Evolutionary conservation across 2,329 filamentous ascomycete genomes (phyloP), one percentile per base, ranked within the genome.

Genomic region (Hysterium pulicare): DNA sequence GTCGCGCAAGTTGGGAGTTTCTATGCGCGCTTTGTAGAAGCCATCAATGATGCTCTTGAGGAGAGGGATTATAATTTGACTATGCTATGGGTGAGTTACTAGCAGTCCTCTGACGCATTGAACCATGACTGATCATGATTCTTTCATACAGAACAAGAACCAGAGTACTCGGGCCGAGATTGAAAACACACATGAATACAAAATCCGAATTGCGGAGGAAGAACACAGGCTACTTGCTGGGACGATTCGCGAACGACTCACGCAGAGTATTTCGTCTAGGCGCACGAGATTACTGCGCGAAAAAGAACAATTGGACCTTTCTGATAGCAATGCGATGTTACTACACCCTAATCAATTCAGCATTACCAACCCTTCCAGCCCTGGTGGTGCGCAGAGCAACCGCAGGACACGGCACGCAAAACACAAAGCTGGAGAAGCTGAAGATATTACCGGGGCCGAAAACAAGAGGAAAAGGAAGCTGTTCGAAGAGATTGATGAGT

Each of bases 21-120:
- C 60, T 96, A 95, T 65, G 78, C 84, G 45, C 83, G 88, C 53
- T 97, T 94, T 71, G 82, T 93, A 16, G 81, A 88, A 53, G 83
- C 91, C 48, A 80, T 96, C 41, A 94, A 96, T 62, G 85, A 94
- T 65, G 79, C 89, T 6, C 83, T 95, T 52, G 90, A 97, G 67
- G 81, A 88, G 58, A 81, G 88, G 54, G 93, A 98, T 71, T 83
- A 86, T 50, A 83, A 90, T 55, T 71, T 97, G 60, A 84, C 86
- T 5, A 80, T 84, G 59, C 79, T 95, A 52, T 85, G 86, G 77
- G 93, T 95, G 75, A 60, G 81, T 42, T 22, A 26, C 17, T n/a
- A 11, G 24, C 9, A 22, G 9, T 24, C 16, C 16, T 22, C 15
- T 35, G 9, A 28, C 19, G 15, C 33, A 28, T 24, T 30, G 16